phyloP scores from a whole-genome alignment of 257 asterid species.

The Plantago ovata region DNA sequence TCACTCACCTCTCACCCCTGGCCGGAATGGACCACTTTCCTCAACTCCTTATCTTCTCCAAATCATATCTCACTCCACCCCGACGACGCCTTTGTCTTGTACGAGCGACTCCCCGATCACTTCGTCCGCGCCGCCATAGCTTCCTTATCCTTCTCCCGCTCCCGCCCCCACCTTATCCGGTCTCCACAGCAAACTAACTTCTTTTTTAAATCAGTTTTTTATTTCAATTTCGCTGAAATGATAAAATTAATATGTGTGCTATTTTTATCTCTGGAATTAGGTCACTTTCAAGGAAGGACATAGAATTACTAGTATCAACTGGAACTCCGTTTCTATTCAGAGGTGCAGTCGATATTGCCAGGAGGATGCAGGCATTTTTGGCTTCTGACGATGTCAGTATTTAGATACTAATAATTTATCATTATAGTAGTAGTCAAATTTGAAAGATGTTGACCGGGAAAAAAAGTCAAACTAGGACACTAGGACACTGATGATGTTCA shows the following conservation, averaged over 20 bases:
- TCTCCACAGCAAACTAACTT: conserved; percentile 29
- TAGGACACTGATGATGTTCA: not conserved
- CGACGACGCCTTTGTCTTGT: conserved; percentile 74
- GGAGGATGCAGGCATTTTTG: conserved; percentile 73
- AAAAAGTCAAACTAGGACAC: not conserved
- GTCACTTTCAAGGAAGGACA: conserved; percentile 64
- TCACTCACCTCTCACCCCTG: conserved; percentile 51
- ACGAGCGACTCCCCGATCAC: conserved; percentile 59
- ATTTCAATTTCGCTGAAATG: not conserved
- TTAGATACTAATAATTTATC: too few relatives aligned
- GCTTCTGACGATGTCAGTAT: conserved; percentile 52
- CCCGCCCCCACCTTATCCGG: conserved; percentile 66
- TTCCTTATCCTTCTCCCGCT: conserved; percentile 55
- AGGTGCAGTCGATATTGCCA: conserved; percentile 70
- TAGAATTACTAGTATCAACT: conserved; percentile 65
- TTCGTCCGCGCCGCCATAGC: conserved; percentile 54
- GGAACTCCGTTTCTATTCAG: conserved; percentile 91
- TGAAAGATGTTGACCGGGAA: not conserved
- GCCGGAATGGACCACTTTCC: conserved; percentile 75
- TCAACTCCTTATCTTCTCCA: conserved; percentile 36
- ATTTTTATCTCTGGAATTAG: too few relatives aligned
- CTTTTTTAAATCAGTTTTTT: not conserved
- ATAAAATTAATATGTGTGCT: too few relatives aligned
- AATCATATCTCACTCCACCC: too few relatives aligned
- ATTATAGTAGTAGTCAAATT: too few relatives aligned